Percentiles rank a stretch among this genome's conserved stretches.
phyloP scores from a whole-genome alignment of 805 yeast genomes.

The Lipomyces yamadae region DNA sequence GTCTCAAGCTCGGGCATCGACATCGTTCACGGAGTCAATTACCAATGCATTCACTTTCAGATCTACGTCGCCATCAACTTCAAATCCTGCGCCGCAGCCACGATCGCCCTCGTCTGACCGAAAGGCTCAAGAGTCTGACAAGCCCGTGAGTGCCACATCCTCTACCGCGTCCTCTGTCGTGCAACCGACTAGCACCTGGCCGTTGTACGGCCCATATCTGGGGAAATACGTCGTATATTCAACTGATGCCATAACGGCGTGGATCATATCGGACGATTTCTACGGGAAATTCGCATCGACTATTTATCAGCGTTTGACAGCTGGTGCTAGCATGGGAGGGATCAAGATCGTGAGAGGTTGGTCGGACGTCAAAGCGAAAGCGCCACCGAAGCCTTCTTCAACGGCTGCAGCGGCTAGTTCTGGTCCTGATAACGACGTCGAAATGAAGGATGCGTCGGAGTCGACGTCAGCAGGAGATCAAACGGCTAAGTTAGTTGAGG shows the following conservation, averaged over 20 bases:
- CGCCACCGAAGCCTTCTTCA: slow-evolving; percentile 8
- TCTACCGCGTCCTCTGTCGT: neutral
- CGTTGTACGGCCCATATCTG: slow-evolving; percentile 38
- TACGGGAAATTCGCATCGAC: slow-evolving; percentile 38
- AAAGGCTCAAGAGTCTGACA: slow-evolving; percentile 1
- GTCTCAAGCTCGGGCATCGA: slow-evolving; percentile 14
- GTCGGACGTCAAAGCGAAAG: slow-evolving; percentile 17
- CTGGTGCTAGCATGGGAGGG: slow-evolving; percentile 40
- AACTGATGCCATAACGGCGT: slow-evolving; percentile 38
- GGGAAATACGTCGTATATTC: slow-evolving; percentile 39
- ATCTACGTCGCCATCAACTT: slow-evolving; percentile 18
- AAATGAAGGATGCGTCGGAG: slow-evolving; percentile 8
- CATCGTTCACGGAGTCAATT: slow-evolving; percentile 31
- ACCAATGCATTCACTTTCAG: slow-evolving; percentile 31
- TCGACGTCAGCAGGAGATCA: neutral
- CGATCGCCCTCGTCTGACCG: slow-evolving; percentile 16
- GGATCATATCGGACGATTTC: slow-evolving; percentile 39
- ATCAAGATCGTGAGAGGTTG: slow-evolving; percentile 41
- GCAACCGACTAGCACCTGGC: slow-evolving; percentile 31
- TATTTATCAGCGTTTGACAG: slow-evolving; percentile 34
- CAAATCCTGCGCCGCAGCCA: neutral
- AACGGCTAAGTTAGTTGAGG: slow-evolving; percentile 20
- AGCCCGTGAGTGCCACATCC: neutral
- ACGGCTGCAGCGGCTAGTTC: slow-evolving; percentile 13
- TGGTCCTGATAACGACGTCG: slow-evolving; percentile 7